Conservation (phyloP, 2,329 filamentous ascomycete species). For the Lanzia echinophila region DNA sequence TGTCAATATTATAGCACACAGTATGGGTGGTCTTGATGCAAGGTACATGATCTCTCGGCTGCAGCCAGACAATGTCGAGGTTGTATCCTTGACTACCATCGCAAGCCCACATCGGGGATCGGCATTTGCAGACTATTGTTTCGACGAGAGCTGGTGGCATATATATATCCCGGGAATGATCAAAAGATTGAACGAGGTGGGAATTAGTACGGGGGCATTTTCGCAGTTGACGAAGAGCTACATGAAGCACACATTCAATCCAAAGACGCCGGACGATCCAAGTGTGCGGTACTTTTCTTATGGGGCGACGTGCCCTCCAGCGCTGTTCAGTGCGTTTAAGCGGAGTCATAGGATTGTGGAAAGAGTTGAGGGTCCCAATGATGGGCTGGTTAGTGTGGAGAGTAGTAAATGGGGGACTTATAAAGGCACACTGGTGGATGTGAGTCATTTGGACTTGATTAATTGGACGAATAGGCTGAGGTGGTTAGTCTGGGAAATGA, state of each 20-base stretch:
- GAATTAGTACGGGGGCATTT: conserved; percentile 54
- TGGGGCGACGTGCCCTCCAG: conserved; percentile 48
- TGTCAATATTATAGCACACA: conserved; percentile 72
- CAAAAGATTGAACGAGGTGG: conserved; percentile 41
- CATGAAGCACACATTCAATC: conserved; percentile 54
- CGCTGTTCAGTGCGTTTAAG: conserved; percentile 58
- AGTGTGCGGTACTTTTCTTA: conserved; percentile 56
- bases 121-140: conserved; percentile 47
- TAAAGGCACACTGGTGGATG: conserved; percentile 54
- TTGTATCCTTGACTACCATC: conserved; percentile 35
- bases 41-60: conserved; percentile 58
- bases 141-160: conserved; percentile 42
- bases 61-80: conserved; percentile 39
- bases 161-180: conserved; percentile 49
- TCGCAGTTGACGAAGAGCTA: conserved; percentile 52
- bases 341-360: conserved; percentile 45
- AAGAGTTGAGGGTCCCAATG: conserved; percentile 51
- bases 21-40: conserved; percentile 59
- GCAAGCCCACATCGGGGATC: conserved; percentile 34
- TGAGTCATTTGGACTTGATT: conserved; percentile 59
- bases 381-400: conserved; percentile 60
- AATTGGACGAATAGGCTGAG: conserved; percentile 59
- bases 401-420: conserved; percentile 58
- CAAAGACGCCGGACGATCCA: conserved; percentile 45
- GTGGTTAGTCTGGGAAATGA: conserved; percentile 46